Conservation (phyloP, 352 stramenopile genomes). For the Bremia lactucae region DNA sequence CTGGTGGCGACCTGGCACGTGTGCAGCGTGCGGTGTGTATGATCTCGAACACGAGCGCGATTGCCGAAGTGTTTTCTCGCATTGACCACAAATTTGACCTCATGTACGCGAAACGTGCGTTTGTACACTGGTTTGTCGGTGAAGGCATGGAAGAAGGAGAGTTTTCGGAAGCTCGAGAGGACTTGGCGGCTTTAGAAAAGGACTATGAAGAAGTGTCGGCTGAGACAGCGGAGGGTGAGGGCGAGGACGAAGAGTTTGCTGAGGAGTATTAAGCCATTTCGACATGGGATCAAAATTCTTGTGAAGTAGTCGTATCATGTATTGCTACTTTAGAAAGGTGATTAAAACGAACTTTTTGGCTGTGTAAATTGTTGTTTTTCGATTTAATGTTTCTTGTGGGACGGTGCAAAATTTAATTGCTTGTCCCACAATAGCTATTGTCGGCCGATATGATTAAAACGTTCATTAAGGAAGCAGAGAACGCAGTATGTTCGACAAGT, state of each 20-base stretch:
- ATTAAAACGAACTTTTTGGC: too few species aligned
- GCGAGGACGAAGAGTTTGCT: conserved; percentile 90
- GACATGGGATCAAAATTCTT: too few species aligned
- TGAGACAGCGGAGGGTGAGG: conserved; percentile 95
- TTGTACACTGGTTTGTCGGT: conserved; percentile 99
- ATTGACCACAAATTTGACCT: conserved; percentile 25
- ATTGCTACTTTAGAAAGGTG: too few species aligned
- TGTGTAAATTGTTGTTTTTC: too few species aligned
- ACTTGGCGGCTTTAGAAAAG: conserved; percentile 48
- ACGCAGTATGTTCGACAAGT: conserved; percentile 44
- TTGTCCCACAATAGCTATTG: conserved; percentile 21
- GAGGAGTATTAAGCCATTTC: conserved; percentile 83
- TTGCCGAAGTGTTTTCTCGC: conserved; percentile 64
- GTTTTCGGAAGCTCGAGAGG: conserved; percentile 98
- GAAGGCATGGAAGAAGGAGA: conserved; percentile 99
- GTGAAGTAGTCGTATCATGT: too few species aligned
- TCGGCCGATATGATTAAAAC: conserved; percentile 9
- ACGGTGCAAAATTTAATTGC: conserved; percentile 7
- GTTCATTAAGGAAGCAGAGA: conserved; percentile 7
- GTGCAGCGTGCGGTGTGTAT: conserved; percentile 98
- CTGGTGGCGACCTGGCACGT: conserved; percentile 92
- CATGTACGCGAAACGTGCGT: conserved; percentile 69
- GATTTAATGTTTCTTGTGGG: too few species aligned
- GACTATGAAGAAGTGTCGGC: conserved; percentile 99
- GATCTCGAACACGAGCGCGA: conserved; percentile 86